A percentile compares a stretch with the other conserved stretches of the same genome.
These are phyloP conservation scores for Monoraphidium neglectum DNA, from an alignment of 139 green algal species.

Conservation along the genomic window DNA sequence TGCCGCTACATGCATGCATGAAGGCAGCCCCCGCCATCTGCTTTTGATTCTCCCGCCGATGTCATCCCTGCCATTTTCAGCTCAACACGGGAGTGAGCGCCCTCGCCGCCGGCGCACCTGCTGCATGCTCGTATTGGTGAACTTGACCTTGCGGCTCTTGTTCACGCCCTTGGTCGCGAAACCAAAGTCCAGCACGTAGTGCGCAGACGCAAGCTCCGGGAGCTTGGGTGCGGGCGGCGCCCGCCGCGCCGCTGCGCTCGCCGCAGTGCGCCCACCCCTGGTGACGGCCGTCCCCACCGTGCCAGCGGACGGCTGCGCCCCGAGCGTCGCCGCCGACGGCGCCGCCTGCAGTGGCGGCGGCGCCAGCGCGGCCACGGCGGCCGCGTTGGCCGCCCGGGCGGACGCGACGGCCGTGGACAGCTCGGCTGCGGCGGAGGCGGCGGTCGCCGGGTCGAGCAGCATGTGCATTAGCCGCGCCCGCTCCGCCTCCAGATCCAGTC, in stretches of 20 bases:
- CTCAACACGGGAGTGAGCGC: no score
- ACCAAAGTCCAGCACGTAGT: slow-evolving; percentile 84
- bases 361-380: not conserved
- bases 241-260: slow-evolving; percentile 11
- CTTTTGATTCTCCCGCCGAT: no score
- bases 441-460: slow-evolving; percentile 40
- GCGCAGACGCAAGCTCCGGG: slow-evolving; percentile 34
- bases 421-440: not conserved
- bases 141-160: slow-evolving; percentile 58
- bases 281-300: not conserved
- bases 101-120: slow-evolving; percentile 25
- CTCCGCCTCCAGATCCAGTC: slow-evolving; percentile 70
- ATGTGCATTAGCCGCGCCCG: slow-evolving; percentile 50
- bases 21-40: no score
- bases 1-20: no score
- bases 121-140: slow-evolving; percentile 66
- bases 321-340: not conserved
- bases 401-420: not conserved
- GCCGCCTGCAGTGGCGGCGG: no score
- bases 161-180: slow-evolving; percentile 70
- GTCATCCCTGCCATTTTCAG: no score
- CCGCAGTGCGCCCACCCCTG: not conserved
- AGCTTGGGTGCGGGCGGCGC: slow-evolving; percentile 14
- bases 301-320: not conserved
- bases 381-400: not conserved